These are phyloP conservation scores for Carex cristatella DNA, from an alignment of 176 grass and related monocot species.

Conservation along the genomic window DNA sequence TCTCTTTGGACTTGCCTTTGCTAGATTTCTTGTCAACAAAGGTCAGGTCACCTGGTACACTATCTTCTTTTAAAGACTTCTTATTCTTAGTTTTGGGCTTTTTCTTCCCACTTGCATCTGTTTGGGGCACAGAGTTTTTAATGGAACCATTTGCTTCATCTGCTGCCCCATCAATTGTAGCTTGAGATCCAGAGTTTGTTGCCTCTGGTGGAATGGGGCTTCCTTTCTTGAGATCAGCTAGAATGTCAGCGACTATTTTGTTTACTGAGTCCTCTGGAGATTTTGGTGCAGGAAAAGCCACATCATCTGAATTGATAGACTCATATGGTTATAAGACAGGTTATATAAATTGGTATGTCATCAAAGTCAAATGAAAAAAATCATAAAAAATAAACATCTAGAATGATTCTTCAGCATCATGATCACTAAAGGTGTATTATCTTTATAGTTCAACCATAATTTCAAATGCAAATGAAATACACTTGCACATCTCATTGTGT, in stretches of 20 bases:
- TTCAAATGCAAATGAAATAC: background rate
- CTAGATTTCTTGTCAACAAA: background rate
- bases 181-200: background rate
- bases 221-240: constrained; percentile 8
- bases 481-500: background rate
- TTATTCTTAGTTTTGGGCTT: background rate
- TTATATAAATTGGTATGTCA: background rate
- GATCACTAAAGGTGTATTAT: background rate
- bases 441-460: background rate
- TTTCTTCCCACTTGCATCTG: background rate
- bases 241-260: background rate
- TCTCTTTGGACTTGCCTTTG: background rate
- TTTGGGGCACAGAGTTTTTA: background rate
- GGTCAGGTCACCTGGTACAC: background rate
- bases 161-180: background rate
- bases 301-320: background rate
- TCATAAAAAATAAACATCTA: background rate
- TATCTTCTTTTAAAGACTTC: constrained; percentile 1
- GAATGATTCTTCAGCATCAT: background rate
- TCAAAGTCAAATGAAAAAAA: background rate
- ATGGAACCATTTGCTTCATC: background rate
- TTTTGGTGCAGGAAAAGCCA: background rate
- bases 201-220: background rate
- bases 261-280: background rate
- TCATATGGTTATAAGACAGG: background rate